These are phyloP conservation scores for Fraxinus sp. DNA, from an alignment of 305 asterid genomes.

Conservation along the genomic window DNA sequence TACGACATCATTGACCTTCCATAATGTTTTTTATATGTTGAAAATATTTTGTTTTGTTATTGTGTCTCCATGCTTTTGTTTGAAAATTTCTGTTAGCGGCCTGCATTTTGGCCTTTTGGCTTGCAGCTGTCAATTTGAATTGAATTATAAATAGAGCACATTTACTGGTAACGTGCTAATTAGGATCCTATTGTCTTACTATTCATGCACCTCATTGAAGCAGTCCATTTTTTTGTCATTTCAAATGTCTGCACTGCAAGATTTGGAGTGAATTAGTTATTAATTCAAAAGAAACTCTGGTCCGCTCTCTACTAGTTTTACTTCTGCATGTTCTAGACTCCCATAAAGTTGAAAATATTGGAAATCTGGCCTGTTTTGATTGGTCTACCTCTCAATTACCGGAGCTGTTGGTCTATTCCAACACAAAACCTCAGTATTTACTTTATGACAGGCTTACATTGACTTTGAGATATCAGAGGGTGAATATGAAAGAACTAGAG, in stretches of 20 bases:
- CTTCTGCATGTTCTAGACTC: background rate
- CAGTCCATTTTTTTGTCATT: background rate
- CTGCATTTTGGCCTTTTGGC: background rate
- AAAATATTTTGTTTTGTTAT: background rate
- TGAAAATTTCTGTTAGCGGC: background rate
- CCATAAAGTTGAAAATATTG: background rate
- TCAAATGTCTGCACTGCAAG: background rate
- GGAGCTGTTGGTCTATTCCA: background rate
- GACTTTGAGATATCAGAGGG: slow-evolving; percentile 88
- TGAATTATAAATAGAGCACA: background rate
- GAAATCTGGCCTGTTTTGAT: background rate
- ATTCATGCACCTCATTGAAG: background rate
- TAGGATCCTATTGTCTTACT: background rate
- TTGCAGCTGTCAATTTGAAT: background rate
- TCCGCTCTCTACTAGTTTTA: background rate
- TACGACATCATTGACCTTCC: slow-evolving; percentile 23
- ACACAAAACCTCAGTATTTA: background rate
- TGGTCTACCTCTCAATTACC: slow-evolving; percentile 10
- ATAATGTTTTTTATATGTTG: background rate
- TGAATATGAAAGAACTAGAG: slow-evolving; percentile 74
- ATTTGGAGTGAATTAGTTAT: background rate
- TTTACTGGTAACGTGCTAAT: background rate
- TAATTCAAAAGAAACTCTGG: background rate
- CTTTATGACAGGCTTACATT: slow-evolving; percentile 67
- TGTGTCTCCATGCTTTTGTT: background rate